Evolutionary conservation across 441 rosid genomes (phyloP), one percentile per base, ranked within the genome.

Genomic region (Melastoma candidum): DNA sequence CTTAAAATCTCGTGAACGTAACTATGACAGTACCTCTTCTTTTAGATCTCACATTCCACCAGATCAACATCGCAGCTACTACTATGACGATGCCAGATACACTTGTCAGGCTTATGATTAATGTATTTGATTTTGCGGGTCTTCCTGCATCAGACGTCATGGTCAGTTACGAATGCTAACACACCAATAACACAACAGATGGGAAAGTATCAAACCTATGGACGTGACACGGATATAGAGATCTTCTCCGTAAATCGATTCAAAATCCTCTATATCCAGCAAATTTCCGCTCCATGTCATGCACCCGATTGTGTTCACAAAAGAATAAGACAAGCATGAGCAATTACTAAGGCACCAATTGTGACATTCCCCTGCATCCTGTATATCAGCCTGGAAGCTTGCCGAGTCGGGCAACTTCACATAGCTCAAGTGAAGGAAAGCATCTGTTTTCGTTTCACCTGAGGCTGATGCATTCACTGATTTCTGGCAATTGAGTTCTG

Each of bases 321-420:
- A 55, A 45, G 59, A 55, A 8, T 9, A 55, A 13, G 59, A 22
- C 41, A 1, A 46, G 50, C 59, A 55, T 3, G 49, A 55, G 4
- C 59, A 55, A 29, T 55, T 46, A 22, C 41, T 46, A 3, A 55
- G 39, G 29, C 59, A 55, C 59, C 59, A 55, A 26, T 22, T 43
- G 3, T 2, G 59, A 45, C 59, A 46, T 46, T 2, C 41, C 29
- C 46, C 41, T 26, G 1, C 25, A 26, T 46, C 49, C 27, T 11
- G 36, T 46, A 46, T 45, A 8, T 3, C 25, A 22, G 22, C 29
- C 11, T 22, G 4, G 5, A 12, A 45, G 10, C 12, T 26, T 1
- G 59, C 13, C 4, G 50, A 45, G 45, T 55, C 49, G 7, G 50
- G 59, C 49, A 46, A 27, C 29, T 46, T 55, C 25, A 46, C 26